Conservation (phyloP, 108 stramenopile species). For the Cyclotella choctawhatcheeana region DNA sequence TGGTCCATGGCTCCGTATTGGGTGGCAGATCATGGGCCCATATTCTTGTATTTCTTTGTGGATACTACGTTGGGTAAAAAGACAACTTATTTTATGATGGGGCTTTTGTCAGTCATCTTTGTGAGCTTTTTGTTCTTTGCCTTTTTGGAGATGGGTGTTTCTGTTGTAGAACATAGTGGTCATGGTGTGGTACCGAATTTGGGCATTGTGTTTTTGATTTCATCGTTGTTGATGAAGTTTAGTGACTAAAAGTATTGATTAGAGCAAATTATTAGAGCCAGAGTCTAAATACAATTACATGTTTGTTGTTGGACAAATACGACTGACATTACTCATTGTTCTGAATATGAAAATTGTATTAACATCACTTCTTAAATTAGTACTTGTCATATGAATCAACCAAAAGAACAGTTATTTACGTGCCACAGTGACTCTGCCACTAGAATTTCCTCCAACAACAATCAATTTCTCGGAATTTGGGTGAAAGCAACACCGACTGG, state of each 20-base stretch:
- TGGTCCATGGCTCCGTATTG: constrained; percentile 56
- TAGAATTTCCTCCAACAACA: constrained; percentile 79
- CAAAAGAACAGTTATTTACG: constrained; percentile 39
- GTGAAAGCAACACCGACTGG: constrained; percentile 87
- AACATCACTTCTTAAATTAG: too few relatives aligned
- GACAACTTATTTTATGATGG: constrained; percentile 57
- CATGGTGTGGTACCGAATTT: constrained; percentile 34
- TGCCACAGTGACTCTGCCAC: constrained; percentile 74
- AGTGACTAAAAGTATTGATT: constrained; percentile 31
- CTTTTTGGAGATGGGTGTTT: constrained; percentile 27
- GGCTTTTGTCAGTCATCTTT: constrained; percentile 43
- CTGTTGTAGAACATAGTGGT: constrained; percentile 17
- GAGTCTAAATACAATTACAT: too few relatives aligned
- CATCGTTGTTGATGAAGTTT: constrained; percentile 42
- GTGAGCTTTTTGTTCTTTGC: constrained; percentile 56
- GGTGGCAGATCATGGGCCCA: constrained; percentile 49
- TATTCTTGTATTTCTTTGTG: constrained; percentile 69
- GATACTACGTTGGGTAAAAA: constrained; percentile 64
- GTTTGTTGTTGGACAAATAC: too few relatives aligned
- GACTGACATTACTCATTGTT: too few relatives aligned
- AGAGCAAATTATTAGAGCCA: too few relatives aligned
- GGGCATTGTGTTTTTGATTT: constrained; percentile 11
- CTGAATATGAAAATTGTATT: too few relatives aligned
- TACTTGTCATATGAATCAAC: too few relatives aligned
- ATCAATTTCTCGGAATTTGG: constrained; percentile 63